Percentiles rank a stretch among this genome's conserved stretches.
phyloP scores from a whole-genome alignment of 2,329 filamentous ascomycete species.

The Ilyonectria sp. region DNA sequence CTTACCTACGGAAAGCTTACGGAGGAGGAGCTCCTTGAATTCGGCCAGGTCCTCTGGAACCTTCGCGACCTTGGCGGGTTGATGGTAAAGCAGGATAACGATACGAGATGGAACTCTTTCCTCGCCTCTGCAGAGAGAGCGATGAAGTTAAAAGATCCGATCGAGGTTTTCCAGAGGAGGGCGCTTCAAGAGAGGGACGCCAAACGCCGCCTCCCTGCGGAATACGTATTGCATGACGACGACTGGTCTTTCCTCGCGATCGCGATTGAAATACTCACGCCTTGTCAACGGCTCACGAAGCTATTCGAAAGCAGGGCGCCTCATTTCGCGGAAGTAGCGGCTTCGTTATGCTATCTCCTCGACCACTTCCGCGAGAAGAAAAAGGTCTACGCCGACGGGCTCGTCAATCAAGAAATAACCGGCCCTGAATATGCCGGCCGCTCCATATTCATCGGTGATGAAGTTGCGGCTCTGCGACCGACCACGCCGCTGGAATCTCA shows the following conservation, averaged over 20 bases:
- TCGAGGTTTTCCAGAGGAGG: neutral
- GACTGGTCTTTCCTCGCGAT: constrained; percentile 1
- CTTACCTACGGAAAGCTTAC: neutral
- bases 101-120: constrained; percentile 7
- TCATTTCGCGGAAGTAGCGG: neutral
- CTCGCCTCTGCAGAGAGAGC: neutral
- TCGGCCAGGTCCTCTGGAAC: neutral
- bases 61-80: neutral
- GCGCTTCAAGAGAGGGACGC: neutral
- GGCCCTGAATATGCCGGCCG: too few species aligned
- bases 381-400: too few species aligned
- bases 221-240: neutral
- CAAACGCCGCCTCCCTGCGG: neutral
- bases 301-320: neutral
- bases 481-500: too few species aligned
- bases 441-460: too few species aligned
- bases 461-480: too few species aligned
- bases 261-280: neutral
- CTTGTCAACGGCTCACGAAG: neutral
- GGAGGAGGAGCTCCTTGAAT: neutral
- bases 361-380: neutral
- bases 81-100: constrained; percentile 5
- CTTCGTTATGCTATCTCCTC: neutral
- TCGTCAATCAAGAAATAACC: too few species aligned
- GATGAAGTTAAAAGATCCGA: neutral